Evolutionary conservation across 805 yeast genomes (phyloP).

Genomic region (Diddensiella caesifluorescens): DNA sequence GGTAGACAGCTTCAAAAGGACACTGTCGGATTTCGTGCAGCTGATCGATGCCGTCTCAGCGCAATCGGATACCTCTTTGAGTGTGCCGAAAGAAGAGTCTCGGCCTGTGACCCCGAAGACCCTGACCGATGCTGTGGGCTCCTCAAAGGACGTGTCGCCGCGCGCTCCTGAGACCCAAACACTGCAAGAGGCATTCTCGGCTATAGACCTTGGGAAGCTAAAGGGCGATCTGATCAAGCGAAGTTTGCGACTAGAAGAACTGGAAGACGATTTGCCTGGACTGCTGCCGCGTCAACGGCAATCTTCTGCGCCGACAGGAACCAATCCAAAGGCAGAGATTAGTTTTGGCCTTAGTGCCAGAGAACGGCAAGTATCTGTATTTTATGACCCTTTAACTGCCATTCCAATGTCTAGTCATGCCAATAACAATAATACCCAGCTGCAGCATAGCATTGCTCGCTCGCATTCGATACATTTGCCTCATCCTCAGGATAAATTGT

Average conservation of each 20-base stretch:
- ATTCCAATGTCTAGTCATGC: slow-evolving; percentile 10
- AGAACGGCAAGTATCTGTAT: slow-evolving; percentile 22
- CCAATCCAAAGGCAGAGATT: slow-evolving; percentile 5
- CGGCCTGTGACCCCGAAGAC: slow-evolving; percentile 1
- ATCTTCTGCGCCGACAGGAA: slow-evolving; percentile 2
- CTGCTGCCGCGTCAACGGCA: background rate
- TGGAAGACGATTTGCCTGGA: slow-evolving; percentile 9
- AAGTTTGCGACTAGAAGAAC: slow-evolving; percentile 6
- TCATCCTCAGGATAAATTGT: too few relatives aligned
- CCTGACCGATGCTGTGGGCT: background rate
- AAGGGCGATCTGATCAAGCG: slow-evolving; percentile 8
- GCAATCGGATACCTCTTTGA: background rate
- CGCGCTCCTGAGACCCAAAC: background rate
- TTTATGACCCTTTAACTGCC: slow-evolving; percentile 21
- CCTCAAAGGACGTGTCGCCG: background rate
- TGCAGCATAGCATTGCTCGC: too few relatives aligned
- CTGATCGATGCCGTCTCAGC: slow-evolving; percentile 10
- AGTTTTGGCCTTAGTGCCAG: slow-evolving; percentile 5
- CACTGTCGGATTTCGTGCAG: slow-evolving; percentile 15
- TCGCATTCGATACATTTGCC: too few relatives aligned
- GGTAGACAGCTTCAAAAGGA: slow-evolving; percentile 13
- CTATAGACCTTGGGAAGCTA: slow-evolving; percentile 4
- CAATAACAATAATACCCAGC: too few relatives aligned
- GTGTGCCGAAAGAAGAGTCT: background rate
- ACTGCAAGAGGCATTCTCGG: slow-evolving; percentile 1